phyloP scores from a whole-genome alignment of 1,284 basidiomycete genomes.

The Puccinia coronata region DNA sequence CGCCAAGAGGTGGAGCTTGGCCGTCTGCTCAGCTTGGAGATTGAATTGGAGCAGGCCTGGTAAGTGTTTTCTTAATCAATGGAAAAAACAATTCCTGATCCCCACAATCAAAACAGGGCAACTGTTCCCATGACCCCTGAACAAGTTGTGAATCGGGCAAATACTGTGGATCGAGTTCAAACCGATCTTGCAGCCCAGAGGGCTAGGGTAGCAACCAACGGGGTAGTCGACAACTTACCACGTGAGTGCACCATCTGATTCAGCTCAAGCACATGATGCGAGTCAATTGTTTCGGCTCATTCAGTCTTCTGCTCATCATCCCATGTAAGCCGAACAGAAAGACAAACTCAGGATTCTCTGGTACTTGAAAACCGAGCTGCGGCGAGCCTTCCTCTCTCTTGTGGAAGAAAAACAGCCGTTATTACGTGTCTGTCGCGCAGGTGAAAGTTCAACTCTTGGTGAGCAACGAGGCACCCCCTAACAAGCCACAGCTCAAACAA shows the following conservation, averaged over 20 bases:
- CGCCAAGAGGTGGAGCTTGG: background rate
- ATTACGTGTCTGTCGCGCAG: background rate
- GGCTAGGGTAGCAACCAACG: too few species aligned
- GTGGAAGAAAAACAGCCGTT: constrained; percentile 1
- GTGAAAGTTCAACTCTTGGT: constrained; percentile 6
- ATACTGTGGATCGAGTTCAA: background rate
- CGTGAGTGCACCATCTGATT: too few species aligned
- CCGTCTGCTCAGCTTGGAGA: background rate
- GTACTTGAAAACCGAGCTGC: background rate
- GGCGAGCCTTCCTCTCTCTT: background rate
- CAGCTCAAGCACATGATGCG: too few species aligned
- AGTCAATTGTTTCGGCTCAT: too few species aligned
- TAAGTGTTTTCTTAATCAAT: background rate
- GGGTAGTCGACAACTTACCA: too few species aligned
- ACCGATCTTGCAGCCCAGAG: background rate
- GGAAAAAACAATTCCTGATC: background rate
- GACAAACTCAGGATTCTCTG: background rate
- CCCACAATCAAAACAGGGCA: background rate
- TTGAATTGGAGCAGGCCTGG: background rate
- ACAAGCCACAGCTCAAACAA: too few species aligned
- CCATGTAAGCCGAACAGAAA: too few species aligned
- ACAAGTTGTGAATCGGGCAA: background rate
- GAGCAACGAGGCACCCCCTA: background rate
- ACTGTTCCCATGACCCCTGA: background rate
- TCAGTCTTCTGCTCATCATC: too few species aligned